Evolutionary conservation across 2,329 filamentous ascomycete species (phyloP).

Genomic region (Albifimbria verrucaria): DNA sequence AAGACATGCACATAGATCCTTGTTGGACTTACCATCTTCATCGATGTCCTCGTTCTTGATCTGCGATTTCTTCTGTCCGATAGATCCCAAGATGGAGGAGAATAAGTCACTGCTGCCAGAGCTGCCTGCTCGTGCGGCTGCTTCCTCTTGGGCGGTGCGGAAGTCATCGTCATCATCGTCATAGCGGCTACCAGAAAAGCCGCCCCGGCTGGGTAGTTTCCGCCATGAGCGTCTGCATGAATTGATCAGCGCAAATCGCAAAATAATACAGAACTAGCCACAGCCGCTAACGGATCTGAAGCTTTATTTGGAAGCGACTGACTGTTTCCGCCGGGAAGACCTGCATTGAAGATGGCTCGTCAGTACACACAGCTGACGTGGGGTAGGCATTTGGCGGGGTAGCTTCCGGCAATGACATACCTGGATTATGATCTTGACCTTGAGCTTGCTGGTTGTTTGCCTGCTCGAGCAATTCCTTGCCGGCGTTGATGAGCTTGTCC

Average conservation of each 20-base stretch:
- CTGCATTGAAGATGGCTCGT: background rate
- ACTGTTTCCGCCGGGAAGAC: constrained; percentile 12
- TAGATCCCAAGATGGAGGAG: constrained; percentile 41
- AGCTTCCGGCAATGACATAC: constrained; percentile 6
- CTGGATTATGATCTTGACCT: constrained; percentile 10
- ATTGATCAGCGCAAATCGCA: background rate
- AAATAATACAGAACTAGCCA: background rate
- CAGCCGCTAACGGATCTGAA: background rate
- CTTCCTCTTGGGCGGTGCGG: constrained; percentile 44
- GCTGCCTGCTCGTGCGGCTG: constrained; percentile 41
- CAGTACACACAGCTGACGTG: constrained; percentile 3
- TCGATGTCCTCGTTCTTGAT: constrained; percentile 45
- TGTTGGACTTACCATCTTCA: constrained; percentile 44
- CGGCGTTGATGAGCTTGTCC: constrained; percentile 35
- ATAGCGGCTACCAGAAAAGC: constrained; percentile 36
- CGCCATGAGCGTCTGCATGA: constrained; percentile 9
- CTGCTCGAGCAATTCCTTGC: constrained; percentile 33
- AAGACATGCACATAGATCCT: background rate
- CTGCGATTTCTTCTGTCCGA: constrained; percentile 47
- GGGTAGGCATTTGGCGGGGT: constrained; percentile 16
- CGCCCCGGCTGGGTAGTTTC: constrained; percentile 24
- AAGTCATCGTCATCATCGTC: constrained; percentile 50
- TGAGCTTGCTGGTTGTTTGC: constrained; percentile 22
- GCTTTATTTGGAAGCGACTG: constrained; percentile 1
- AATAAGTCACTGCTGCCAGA: constrained; percentile 48